These are phyloP conservation scores for Lecanoromycetidae sp. DNA, from an alignment of 2,329 filamentous ascomycete species.

Conservation along the genomic window DNA sequence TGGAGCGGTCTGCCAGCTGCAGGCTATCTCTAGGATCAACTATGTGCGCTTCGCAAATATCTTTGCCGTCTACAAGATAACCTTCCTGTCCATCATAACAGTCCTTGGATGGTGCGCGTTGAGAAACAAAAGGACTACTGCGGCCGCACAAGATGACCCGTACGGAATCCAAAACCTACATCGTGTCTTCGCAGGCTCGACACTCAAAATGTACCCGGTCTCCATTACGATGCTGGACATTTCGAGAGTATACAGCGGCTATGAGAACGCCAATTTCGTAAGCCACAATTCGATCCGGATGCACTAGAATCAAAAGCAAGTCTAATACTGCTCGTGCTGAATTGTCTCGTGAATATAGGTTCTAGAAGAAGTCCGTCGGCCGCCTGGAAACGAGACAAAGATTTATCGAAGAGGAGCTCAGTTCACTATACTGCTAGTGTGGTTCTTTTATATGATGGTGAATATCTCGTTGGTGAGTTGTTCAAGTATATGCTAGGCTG, in stretches of 20 bases:
- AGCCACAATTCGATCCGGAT: neutral
- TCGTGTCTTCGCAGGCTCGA: neutral
- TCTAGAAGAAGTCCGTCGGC: neutral
- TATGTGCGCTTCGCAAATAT: neutral
- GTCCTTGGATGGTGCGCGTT: neutral
- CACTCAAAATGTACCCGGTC: neutral
- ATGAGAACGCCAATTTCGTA: neutral
- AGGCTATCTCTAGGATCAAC: neutral
- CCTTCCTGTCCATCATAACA: neutral
- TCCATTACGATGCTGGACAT: slow-evolving; percentile 2
- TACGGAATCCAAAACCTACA: neutral
- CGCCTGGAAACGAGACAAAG: neutral
- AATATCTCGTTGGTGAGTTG: neutral
- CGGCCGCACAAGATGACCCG: neutral
- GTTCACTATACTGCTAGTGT: neutral
- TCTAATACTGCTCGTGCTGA: too few relatives aligned
- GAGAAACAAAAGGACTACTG: neutral
- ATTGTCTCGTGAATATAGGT: too few relatives aligned
- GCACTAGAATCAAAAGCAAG: too few relatives aligned
- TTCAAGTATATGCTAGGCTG: neutral
- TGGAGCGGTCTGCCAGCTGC: neutral
- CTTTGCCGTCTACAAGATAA: neutral
- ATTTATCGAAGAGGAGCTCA: neutral
- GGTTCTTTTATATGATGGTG: neutral
- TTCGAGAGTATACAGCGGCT: neutral